These are phyloP conservation scores for Musa beccarii DNA, from an alignment of 176 grass and related monocot species.

Conservation along the genomic window DNA sequence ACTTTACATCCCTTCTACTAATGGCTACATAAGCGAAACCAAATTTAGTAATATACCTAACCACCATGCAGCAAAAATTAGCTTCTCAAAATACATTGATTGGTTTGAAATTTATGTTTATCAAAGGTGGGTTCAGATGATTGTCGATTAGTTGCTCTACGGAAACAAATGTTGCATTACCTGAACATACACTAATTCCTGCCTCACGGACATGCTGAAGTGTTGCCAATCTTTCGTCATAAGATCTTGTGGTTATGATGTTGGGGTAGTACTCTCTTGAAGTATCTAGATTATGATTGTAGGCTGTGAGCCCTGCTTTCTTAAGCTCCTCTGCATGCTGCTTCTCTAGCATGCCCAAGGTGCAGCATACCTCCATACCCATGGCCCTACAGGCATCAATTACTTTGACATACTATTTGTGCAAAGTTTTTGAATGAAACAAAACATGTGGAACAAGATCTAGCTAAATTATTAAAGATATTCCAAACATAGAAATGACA, in stretches of 20 bases:
- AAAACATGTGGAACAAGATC: not conserved
- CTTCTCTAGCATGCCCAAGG: conserved; percentile 97
- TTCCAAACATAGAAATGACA: not conserved
- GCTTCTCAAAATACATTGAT: not conserved
- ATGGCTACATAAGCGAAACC: not conserved
- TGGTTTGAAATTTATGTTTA: not conserved
- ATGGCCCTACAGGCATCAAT: conserved; percentile 48
- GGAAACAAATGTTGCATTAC: conserved; percentile 28
- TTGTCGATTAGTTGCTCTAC: not conserved
- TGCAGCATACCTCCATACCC: conserved; percentile 99
- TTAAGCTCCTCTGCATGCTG: conserved; percentile 91
- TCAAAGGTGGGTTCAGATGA: not conserved
- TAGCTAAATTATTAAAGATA: not conserved
- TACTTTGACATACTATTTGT: not conserved
- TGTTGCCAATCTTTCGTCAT: conserved; percentile 86
- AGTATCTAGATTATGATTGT: conserved; percentile 99
- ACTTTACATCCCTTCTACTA: not conserved
- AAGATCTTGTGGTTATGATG: conserved; percentile 91
- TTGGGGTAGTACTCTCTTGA: conserved; percentile 99
- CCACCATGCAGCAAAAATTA: not conserved
- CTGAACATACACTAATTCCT: conserved; percentile 89
- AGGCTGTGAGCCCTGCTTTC: conserved; percentile 93
- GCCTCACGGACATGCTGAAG: conserved; percentile 84
- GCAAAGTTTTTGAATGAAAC: not conserved
- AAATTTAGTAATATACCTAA: not conserved